phyloP scores from a whole-genome alignment of 2,329 filamentous ascomycete genomes.

The Cephalotrichum gorgonifer region DNA sequence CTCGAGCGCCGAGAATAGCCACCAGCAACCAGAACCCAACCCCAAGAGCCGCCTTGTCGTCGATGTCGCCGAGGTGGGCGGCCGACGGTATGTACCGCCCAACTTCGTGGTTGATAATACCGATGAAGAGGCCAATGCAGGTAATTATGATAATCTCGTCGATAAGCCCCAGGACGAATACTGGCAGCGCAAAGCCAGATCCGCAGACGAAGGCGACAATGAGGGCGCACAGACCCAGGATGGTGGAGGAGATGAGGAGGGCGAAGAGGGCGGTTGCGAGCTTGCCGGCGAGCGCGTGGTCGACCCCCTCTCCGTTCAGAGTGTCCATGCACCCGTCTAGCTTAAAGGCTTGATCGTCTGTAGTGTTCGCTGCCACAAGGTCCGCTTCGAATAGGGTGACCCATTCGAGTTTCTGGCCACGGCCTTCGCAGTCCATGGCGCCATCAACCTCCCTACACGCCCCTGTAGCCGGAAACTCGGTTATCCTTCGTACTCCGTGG shows the following conservation, averaged over 20 bases:
- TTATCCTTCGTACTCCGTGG: not conserved
- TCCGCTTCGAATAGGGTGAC: constrained; percentile 1
- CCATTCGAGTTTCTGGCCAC: not conserved
- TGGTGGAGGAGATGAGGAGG: constrained; percentile 2
- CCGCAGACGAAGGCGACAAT: not conserved
- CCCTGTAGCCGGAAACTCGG: not conserved
- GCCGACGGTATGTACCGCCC: not conserved
- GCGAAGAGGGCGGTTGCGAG: constrained; percentile 1
- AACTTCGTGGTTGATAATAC: constrained; percentile 2
- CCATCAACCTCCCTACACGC: not conserved
- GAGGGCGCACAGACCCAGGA: not conserved
- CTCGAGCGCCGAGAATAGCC: not conserved
- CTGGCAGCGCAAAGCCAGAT: not conserved
- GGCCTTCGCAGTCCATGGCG: not conserved
- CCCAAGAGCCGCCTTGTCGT: constrained; percentile 1
- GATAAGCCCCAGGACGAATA: not conserved
- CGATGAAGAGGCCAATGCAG: constrained; percentile 3
- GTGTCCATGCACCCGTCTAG: not conserved
- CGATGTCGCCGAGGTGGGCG: not conserved
- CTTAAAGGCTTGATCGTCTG: not conserved
- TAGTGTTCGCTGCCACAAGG: not conserved
- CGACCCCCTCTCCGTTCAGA: not conserved
- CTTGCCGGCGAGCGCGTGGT: not conserved
- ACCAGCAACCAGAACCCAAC: constrained; percentile 4
- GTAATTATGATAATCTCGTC: constrained; percentile 2